These are phyloP conservation scores for Chalciporus piperatus DNA, from an alignment of 768 basidiomycete species.

Conservation along the genomic window DNA sequence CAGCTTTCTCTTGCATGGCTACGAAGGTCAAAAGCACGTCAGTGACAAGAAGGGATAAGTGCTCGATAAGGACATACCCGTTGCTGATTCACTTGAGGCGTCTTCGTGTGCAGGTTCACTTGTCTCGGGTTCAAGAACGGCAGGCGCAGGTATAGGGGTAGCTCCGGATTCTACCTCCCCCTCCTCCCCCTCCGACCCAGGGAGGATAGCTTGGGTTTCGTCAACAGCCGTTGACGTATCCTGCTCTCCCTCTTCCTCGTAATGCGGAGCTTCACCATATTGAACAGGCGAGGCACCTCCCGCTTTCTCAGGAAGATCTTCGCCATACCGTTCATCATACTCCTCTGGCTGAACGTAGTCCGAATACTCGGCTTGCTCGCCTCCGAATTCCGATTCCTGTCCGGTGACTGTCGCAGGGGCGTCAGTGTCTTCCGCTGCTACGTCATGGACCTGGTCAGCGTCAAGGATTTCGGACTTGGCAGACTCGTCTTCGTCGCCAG, in stretches of 20 bases:
- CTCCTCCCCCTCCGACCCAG: constrained; percentile 14
- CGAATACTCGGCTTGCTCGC: constrained; percentile 33
- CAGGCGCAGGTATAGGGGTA: constrained; percentile 13
- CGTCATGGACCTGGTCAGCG: constrained; percentile 29
- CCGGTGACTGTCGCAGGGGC: constrained; percentile 3
- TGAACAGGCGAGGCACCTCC: constrained; percentile 13
- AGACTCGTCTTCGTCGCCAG: constrained; percentile 18
- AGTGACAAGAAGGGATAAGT: not conserved
- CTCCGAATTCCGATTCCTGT: constrained; percentile 20
- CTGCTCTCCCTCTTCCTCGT: constrained; percentile 25
- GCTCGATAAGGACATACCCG: constrained; percentile 7
- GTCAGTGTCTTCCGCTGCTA: constrained; percentile 22
- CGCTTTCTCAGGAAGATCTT: constrained; percentile 32
- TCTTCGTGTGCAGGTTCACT: not conserved
- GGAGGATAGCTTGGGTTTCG: constrained; percentile 11
- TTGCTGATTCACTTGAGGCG: not conserved
- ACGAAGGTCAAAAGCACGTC: not conserved
- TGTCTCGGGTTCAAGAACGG: constrained; percentile 9
- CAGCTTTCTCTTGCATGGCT: constrained; percentile 8
- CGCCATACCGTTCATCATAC: constrained; percentile 35
- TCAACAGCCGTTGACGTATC: constrained; percentile 19
- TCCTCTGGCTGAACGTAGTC: constrained; percentile 34
- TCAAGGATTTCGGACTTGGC: constrained; percentile 21
- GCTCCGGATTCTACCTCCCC: constrained; percentile 2
- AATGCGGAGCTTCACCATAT: constrained; percentile 18